Percentiles rank a stretch among this genome's conserved stretches.
phyloP scores from a whole-genome alignment of 495 filamentous ascomycete genomes.

The Talaromyces proteolyticus region DNA sequence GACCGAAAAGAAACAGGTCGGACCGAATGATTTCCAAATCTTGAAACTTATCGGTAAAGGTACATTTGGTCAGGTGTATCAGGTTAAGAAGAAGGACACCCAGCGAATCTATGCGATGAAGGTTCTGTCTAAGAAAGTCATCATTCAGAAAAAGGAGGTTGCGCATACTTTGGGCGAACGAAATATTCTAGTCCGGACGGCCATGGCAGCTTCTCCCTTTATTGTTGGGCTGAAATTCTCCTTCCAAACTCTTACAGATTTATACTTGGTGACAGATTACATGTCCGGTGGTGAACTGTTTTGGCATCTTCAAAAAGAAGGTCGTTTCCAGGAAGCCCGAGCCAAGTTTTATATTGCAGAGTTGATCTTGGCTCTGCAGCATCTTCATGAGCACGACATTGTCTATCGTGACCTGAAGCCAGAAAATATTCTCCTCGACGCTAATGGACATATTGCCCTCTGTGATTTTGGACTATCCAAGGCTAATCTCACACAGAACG shows the following conservation, averaged over 20 bases:
- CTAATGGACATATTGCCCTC: constrained; percentile 78
- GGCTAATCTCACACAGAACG: constrained; percentile 90
- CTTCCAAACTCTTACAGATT: constrained; percentile 93
- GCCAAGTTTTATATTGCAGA: constrained; percentile 99
- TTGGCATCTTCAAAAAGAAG: constrained; percentile 98
- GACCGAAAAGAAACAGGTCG: constrained; percentile 88
- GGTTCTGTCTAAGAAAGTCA: constrained; percentile 97
- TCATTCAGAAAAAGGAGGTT: constrained; percentile 99
- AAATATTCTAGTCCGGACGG: constrained; percentile 94
- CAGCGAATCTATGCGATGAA: constrained; percentile 98
- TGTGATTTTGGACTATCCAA: constrained; percentile 94
- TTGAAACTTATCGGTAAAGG: constrained; percentile 95
- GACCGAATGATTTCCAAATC: constrained; percentile 95
- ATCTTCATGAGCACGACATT: constrained; percentile 94
- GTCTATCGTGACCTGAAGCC: constrained; percentile 92
- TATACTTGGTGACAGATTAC: constrained; percentile 98
- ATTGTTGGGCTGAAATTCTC: constrained; percentile 98
- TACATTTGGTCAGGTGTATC: constrained; percentile 99
- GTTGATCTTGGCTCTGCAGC: constrained; percentile 89
- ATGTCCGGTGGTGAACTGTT: constrained; percentile 99
- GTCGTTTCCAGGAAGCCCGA: constrained; percentile 86
- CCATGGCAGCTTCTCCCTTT: constrained; percentile 92
- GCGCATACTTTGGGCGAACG: constrained; percentile 94
- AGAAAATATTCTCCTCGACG: constrained; percentile 79
- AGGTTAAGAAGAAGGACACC: constrained; percentile 98